phyloP scores from a whole-genome alignment of 192 early-diverging fungal species.

The Funneliformis mosseae region DNA sequence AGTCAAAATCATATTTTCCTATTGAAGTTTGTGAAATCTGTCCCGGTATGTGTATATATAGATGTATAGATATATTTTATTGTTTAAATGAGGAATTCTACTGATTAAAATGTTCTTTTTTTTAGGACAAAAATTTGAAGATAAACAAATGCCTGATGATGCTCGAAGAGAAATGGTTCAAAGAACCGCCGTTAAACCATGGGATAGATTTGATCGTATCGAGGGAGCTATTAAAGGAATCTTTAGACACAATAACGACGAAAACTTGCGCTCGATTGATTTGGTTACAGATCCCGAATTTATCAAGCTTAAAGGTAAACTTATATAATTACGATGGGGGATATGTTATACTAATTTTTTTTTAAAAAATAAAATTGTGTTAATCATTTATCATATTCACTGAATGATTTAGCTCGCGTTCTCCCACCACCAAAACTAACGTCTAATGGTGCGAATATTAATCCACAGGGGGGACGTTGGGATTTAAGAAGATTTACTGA shows the following conservation, averaged over 20 bases:
- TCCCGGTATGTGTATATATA: not conserved
- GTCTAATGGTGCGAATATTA: conserved; percentile 47
- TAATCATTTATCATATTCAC: not conserved
- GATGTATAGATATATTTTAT: not conserved
- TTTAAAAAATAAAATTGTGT: conserved; percentile 45
- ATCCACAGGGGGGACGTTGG: conserved; percentile 78
- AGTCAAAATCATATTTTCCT: conserved; percentile 61
- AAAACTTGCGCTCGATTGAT: conserved; percentile 63
- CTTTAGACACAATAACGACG: conserved; percentile 62
- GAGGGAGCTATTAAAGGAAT: conserved; percentile 76
- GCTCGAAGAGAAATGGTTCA: not conserved
- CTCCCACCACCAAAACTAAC: conserved; percentile 69
- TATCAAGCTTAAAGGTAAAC: conserved; percentile 62
- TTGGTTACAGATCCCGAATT: conserved; percentile 60
- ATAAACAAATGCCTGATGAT: not conserved
- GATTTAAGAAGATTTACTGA: conserved; percentile 75
- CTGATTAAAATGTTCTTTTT: not conserved
- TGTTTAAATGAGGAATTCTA: not conserved
- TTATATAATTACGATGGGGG: conserved; percentile 66
- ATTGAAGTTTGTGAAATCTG: conserved; percentile 86
- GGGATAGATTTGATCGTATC: conserved; percentile 42
- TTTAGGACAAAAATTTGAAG: conserved; percentile 7
- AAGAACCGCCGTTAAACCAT: not conserved
- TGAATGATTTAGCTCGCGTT: conserved; percentile 55
- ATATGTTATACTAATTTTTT: conserved; percentile 59